Conservation (phyloP, 495 filamentous ascomycete species). For the Staphylotrichum longicolle region DNA sequence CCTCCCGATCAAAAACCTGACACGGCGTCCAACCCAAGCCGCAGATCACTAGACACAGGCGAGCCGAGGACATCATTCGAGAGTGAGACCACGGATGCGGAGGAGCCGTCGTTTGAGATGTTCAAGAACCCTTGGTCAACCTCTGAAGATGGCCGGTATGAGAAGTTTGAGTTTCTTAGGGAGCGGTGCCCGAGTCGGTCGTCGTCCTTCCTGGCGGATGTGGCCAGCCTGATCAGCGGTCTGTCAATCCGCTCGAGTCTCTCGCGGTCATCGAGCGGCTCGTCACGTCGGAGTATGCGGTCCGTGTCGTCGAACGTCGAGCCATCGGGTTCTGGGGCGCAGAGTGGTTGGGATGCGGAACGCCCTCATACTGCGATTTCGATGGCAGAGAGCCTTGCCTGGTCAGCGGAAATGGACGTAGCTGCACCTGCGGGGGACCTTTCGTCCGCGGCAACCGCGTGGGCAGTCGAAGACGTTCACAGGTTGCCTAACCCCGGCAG, state of each 20-base stretch:
- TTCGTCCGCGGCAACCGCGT: not conserved
- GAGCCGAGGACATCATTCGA: not conserved
- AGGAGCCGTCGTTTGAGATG: not conserved
- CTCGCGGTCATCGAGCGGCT: slow-evolving; percentile 13
- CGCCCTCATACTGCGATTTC: not conserved
- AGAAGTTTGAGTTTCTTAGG: slow-evolving; percentile 9
- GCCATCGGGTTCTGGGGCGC: not conserved
- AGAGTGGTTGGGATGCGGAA: not conserved
- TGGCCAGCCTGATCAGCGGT: slow-evolving; percentile 17
- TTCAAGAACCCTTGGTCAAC: slow-evolving; percentile 15
- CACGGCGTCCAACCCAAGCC: not conserved
- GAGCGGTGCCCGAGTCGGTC: slow-evolving; percentile 21
- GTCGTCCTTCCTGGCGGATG: slow-evolving; percentile 23
- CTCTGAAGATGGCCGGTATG: not conserved
- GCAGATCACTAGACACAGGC: not conserved
- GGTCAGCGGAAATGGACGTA: not conserved
- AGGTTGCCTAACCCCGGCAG: not conserved
- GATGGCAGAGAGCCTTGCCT: not conserved
- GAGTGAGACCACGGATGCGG: not conserved
- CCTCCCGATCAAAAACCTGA: not conserved
- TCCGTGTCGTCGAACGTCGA: slow-evolving; percentile 6
- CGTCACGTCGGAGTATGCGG: slow-evolving; percentile 7
- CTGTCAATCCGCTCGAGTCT: slow-evolving; percentile 21
- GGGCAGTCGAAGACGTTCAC: not conserved
- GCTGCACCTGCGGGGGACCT: not conserved